Percentiles rank a stretch among this genome's conserved stretches.
Evolutionary conservation across 495 filamentous ascomycete species (phyloP).

Genomic region (Hyphodiscus hymeniophilus): DNA sequence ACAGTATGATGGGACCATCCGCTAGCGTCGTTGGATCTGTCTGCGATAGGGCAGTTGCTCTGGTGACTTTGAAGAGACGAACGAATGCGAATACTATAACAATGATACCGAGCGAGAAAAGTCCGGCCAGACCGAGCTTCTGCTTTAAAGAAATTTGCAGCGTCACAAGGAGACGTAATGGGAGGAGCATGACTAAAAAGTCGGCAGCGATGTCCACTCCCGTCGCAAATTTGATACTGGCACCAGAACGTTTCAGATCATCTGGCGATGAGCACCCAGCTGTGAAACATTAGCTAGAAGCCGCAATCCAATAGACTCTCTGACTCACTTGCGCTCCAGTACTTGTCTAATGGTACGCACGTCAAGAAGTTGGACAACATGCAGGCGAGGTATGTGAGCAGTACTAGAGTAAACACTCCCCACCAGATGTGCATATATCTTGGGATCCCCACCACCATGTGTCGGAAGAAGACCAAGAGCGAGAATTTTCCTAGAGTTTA

Average conservation of each 20-base stretch:
- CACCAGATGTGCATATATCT: conserved; percentile 18
- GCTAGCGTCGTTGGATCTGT: conserved; percentile 8
- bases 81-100: conserved; percentile 29
- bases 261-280: conserved; percentile 13
- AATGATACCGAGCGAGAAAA: conserved; percentile 28
- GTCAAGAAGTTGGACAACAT: conserved; percentile 16
- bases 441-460: conserved; percentile 12
- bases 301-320: background rate
- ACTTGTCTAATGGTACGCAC: conserved; percentile 9
- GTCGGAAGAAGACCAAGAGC: conserved; percentile 14
- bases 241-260: conserved; percentile 9
- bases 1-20: conserved; percentile 13
- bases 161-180: conserved; percentile 25
- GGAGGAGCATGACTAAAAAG: conserved; percentile 26
- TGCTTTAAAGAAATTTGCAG: conserved; percentile 24
- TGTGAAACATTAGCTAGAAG: background rate
- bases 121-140: conserved; percentile 25
- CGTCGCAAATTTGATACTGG: conserved; percentile 14
- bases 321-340: conserved; percentile 17
- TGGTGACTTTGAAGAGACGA: conserved; percentile 26
- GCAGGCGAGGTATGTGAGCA: conserved; percentile 14
- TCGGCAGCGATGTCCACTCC: conserved; percentile 16
- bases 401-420: conserved; percentile 9
- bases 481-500: conserved; percentile 13
- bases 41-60: conserved; percentile 7